Percentiles rank a stretch among this genome's conserved stretches.
Evolutionary conservation across 176 grass and related monocot genomes (phyloP).

Genomic region (Raddia distichophylla): DNA sequence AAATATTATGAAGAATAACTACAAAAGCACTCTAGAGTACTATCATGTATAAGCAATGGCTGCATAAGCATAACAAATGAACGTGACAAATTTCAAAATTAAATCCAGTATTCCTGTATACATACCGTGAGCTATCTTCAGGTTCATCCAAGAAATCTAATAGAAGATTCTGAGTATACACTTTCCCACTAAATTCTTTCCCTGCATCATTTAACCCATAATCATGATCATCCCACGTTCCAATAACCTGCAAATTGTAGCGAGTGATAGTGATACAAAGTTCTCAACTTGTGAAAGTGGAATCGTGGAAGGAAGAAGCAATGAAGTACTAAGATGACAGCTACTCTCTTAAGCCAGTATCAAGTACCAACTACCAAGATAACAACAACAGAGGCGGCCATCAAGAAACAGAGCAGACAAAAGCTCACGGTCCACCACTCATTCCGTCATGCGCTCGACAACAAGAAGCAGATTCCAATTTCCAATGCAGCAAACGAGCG

Average conservation of each 20-base stretch:
- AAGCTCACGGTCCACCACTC: background rate
- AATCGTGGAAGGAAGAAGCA: background rate
- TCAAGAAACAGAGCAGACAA: slow-evolving; percentile 14
- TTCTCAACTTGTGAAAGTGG: slow-evolving; percentile 5
- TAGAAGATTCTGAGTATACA: slow-evolving; percentile 69
- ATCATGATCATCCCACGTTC: slow-evolving; percentile 99
- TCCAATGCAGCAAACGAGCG: background rate
- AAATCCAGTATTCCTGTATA: background rate
- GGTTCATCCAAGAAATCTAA: slow-evolving; percentile 96
- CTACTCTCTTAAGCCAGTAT: background rate
- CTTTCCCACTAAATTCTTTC: slow-evolving; percentile 74
- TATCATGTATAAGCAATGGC: slow-evolving; percentile 4
- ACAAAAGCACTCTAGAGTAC: background rate
- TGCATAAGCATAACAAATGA: background rate
- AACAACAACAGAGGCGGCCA: background rate
- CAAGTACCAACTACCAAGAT: background rate
- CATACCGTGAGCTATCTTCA: slow-evolving; percentile 69
- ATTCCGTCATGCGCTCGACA: too few relatives aligned
- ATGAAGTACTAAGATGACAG: background rate
- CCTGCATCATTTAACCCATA: slow-evolving; percentile 99
- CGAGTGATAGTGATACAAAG: slow-evolving; percentile 11
- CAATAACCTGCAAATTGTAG: slow-evolving; percentile 74
- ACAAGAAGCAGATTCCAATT: background rate
- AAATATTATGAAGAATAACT: slow-evolving; percentile 20
- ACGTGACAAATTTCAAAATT: background rate